A percentile compares a stretch with the other conserved stretches of the same genome.
These are phyloP conservation scores for Venturia effusa DNA, from an alignment of 2,329 filamentous ascomycete species.

Conservation along the genomic window DNA sequence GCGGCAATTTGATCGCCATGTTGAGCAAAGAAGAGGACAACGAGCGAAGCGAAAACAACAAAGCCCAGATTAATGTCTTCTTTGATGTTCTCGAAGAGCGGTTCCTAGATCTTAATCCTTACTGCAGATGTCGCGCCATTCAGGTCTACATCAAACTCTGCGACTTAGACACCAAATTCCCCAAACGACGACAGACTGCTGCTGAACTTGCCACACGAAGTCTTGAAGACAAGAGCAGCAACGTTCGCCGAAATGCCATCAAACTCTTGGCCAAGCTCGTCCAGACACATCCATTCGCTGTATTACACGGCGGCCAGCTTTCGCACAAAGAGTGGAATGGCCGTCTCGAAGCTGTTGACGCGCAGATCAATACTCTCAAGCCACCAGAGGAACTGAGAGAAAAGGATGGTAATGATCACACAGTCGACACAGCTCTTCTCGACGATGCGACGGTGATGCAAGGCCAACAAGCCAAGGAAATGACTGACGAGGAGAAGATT, in stretches of 20 bases:
- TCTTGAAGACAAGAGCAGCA: constrained; percentile 95
- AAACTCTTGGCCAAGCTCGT: constrained; percentile 82
- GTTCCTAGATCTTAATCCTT: constrained; percentile 93
- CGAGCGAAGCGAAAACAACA: constrained; percentile 84
- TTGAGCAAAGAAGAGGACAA: constrained; percentile 69
- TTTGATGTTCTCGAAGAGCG: constrained; percentile 95
- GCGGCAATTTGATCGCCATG: constrained; percentile 86
- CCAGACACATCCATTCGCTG: constrained; percentile 86
- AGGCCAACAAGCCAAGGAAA: constrained; percentile 49
- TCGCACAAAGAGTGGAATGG: constrained; percentile 76
- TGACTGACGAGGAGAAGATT: constrained; percentile 70
- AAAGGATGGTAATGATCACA: constrained; percentile 48
- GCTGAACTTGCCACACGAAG: constrained; percentile 81
- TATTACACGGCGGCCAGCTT: constrained; percentile 81
- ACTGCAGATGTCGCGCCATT: constrained; percentile 81
- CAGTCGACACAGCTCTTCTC: constrained; percentile 64
- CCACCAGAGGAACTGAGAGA: constrained; percentile 68
- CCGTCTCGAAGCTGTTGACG: constrained; percentile 70
- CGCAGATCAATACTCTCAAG: constrained; percentile 69
- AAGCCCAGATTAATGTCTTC: constrained; percentile 90
- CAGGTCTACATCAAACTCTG: constrained; percentile 90
- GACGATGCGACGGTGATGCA: constrained; percentile 82
- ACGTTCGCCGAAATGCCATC: constrained; percentile 89
- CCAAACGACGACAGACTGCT: constrained; percentile 78
- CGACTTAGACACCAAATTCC: constrained; percentile 91